phyloP scores from a whole-genome alignment of 768 basidiomycete genomes.

The Xerocomellus chrysenteron region DNA sequence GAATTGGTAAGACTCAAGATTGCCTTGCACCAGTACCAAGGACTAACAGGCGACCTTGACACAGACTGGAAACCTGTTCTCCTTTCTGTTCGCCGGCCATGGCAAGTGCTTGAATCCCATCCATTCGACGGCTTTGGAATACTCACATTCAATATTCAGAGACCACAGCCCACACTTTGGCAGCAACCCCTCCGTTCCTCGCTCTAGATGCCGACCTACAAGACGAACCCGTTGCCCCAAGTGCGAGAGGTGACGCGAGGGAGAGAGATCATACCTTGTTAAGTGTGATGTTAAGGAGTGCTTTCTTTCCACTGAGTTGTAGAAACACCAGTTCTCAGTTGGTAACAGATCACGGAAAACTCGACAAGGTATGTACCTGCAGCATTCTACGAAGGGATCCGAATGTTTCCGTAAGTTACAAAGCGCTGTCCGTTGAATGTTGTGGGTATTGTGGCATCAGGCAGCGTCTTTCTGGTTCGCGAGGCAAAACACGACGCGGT shows the following conservation, averaged over 20 bases:
- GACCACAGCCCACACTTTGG: constrained; percentile 34
- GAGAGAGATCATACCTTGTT: constrained; percentile 19
- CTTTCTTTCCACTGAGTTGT: neutral
- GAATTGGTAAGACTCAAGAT: constrained; percentile 1
- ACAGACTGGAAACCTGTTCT: constrained; percentile 55
- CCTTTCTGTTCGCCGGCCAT: constrained; percentile 58
- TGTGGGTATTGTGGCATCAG: constrained; percentile 24
- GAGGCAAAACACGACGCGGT: constrained; percentile 29
- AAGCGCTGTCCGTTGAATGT: neutral
- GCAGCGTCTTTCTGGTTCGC: constrained; percentile 26
- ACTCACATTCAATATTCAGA: constrained; percentile 19
- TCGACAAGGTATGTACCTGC: constrained; percentile 28
- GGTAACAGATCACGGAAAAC: constrained; percentile 26
- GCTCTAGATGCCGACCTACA: constrained; percentile 31
- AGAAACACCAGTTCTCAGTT: constrained; percentile 1
- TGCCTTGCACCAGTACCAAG: neutral
- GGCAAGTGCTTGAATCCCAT: constrained; percentile 32
- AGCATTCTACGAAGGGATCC: constrained; percentile 31
- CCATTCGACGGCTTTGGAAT: neutral
- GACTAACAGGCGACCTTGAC: neutral
- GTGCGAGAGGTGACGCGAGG: constrained; percentile 26
- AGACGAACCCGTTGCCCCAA: constrained; percentile 32
- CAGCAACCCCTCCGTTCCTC: constrained; percentile 33
- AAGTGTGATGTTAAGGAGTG: neutral
- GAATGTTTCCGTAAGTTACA: constrained; percentile 34